Conservation (phyloP, 2,329 filamentous ascomycete genomes). For the Verticillium albo-atrum region DNA sequence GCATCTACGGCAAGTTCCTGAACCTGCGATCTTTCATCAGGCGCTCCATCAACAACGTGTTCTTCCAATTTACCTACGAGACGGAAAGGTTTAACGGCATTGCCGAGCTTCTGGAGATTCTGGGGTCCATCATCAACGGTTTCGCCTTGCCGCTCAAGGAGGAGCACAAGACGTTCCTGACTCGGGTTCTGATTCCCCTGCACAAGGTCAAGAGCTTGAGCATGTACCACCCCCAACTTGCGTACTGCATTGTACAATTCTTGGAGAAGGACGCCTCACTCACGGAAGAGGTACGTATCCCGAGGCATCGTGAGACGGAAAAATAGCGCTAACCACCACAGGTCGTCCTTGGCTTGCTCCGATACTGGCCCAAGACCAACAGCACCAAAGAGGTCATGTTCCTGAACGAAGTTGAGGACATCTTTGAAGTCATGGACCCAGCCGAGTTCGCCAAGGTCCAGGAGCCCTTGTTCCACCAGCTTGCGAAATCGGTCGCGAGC, state of each 20-base stretch:
- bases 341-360: slow-evolving; percentile 89
- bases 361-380: slow-evolving; percentile 99
- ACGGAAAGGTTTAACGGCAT: slow-evolving; percentile 98
- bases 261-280: slow-evolving; percentile 94
- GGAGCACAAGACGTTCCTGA: slow-evolving; percentile 97
- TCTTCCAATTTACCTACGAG: slow-evolving; percentile 99
- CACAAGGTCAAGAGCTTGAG: slow-evolving; percentile 99
- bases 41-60: slow-evolving; percentile 99
- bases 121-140: slow-evolving; percentile 98
- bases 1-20: slow-evolving; percentile 98
- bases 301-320: slow-evolving; percentile 5
- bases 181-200: slow-evolving; percentile 83
- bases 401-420: slow-evolving; percentile 97
- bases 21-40: slow-evolving; percentile 96
- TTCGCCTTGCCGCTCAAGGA: slow-evolving; percentile 96
- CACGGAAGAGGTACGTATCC: slow-evolving; percentile 77
- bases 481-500: slow-evolving; percentile 96
- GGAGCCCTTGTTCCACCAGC: slow-evolving; percentile 92
- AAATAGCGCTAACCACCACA: slow-evolving; percentile 26
- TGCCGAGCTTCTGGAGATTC: slow-evolving; percentile 90
- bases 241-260: slow-evolving; percentile 98
- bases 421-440: slow-evolving; percentile 99
- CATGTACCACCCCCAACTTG: slow-evolving; percentile 99
- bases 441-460: slow-evolving; percentile 98
- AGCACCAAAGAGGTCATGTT: slow-evolving; percentile 99